phyloP scores from a whole-genome alignment of 768 basidiomycete species.

The Zangia roseola region DNA sequence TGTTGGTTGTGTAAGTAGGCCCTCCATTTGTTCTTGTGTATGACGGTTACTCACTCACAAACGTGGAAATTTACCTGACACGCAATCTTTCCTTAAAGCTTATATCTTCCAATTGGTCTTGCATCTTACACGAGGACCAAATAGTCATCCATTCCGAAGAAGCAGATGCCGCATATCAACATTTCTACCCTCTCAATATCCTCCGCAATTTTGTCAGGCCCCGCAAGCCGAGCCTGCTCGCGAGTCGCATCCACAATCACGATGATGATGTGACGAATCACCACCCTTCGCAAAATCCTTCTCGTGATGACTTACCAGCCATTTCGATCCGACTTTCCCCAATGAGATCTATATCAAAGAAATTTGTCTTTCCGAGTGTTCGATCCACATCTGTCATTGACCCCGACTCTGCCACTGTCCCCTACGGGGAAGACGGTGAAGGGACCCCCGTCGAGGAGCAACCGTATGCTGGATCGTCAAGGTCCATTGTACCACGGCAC shows the following conservation, averaged over 20 bases:
- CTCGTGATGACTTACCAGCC: constrained; percentile 35
- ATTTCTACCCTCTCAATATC: constrained; percentile 58
- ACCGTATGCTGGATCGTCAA: constrained; percentile 2
- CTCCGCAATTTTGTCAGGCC: constrained; percentile 31
- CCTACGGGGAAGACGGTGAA: constrained; percentile 1
- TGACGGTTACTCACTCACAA: not conserved
- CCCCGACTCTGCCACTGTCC: not conserved
- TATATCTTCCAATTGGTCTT: constrained; percentile 74
- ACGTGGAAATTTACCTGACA: constrained; percentile 1
- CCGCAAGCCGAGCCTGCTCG: constrained; percentile 23
- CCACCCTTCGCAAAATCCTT: constrained; percentile 5
- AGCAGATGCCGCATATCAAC: constrained; percentile 59
- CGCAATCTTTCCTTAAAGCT: constrained; percentile 39
- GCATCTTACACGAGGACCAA: constrained; percentile 62
- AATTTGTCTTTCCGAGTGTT: constrained; percentile 48
- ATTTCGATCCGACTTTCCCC: constrained; percentile 46
- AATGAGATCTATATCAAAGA: constrained; percentile 47
- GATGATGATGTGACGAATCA: constrained; percentile 6
- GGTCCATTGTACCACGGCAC: not conserved
- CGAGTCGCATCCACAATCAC: constrained; percentile 3
- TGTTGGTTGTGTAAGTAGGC: constrained; percentile 62
- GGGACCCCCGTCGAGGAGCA: constrained; percentile 3
- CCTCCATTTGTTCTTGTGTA: not conserved
- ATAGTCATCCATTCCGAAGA: constrained; percentile 78
- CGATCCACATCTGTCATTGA: not conserved